Percentiles rank a stretch among this genome's conserved stretches.
These are phyloP conservation scores for Trichomonas tenax DNA, from an alignment of 208 protist genomes.

Conservation along the genomic window DNA sequence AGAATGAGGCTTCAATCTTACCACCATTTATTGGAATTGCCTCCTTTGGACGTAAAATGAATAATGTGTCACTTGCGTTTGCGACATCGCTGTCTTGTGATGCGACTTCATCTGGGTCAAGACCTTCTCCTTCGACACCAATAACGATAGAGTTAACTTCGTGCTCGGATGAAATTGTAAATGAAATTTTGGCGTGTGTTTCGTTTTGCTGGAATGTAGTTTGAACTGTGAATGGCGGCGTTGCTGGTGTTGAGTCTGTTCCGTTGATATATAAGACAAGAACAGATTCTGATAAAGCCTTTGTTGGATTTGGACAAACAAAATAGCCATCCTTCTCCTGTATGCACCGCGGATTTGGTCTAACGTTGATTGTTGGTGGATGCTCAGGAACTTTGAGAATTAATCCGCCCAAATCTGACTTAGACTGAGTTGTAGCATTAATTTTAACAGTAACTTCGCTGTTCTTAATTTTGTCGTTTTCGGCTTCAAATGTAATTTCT, in stretches of 20 bases:
- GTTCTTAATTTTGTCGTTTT: background rate
- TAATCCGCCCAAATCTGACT: background rate
- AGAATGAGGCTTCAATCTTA: background rate
- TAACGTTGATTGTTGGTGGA: background rate
- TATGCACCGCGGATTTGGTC: background rate
- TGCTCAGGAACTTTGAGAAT: background rate
- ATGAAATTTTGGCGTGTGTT: background rate
- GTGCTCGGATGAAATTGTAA: background rate
- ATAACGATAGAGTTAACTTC: background rate
- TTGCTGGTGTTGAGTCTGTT: background rate
- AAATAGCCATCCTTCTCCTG: background rate
- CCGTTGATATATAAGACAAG: background rate
- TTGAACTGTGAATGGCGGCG: background rate
- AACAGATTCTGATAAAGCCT: background rate
- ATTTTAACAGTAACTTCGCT: background rate
- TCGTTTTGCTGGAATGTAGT: background rate
- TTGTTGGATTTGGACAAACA: background rate
- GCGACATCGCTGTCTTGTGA: background rate
- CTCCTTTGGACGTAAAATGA: background rate
- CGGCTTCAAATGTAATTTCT: background rate
- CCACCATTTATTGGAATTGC: background rate
- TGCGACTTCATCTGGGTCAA: background rate
- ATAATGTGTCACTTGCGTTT: background rate
- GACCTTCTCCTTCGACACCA: background rate
- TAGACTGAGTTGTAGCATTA: background rate